These are phyloP conservation scores for Diaporthe citrichinensis DNA, from an alignment of 2,329 filamentous ascomycete species.

Conservation along the genomic window DNA sequence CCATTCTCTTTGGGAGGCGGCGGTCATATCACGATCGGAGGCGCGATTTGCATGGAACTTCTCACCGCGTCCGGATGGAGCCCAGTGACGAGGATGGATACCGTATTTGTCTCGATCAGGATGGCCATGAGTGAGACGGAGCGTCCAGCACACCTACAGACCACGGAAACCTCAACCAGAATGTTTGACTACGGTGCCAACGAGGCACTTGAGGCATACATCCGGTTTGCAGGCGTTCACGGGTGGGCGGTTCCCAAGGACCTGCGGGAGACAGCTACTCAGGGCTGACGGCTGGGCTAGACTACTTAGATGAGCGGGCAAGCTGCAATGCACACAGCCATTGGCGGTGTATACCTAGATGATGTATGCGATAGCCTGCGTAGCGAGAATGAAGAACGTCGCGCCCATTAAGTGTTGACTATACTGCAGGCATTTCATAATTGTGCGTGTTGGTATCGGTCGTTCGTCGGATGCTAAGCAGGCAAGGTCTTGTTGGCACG, in stretches of 20 bases:
- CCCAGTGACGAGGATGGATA: conserved; percentile 80
- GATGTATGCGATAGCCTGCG: background rate
- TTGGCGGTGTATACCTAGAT: background rate
- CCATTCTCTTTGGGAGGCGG: conserved; percentile 79
- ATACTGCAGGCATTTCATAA: background rate
- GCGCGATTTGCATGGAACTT: conserved; percentile 87
- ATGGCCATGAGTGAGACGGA: conserved; percentile 80
- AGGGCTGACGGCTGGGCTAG: background rate
- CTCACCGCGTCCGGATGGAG: conserved; percentile 89
- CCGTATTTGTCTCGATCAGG: conserved; percentile 84
- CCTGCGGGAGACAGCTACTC: conserved; percentile 62
- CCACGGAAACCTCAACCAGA: background rate
- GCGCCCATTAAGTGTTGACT: background rate
- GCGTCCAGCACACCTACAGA: conserved; percentile 79
- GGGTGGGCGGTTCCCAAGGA: conserved; percentile 81
- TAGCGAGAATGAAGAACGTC: background rate
- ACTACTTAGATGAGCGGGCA: background rate
- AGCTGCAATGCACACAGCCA: background rate
- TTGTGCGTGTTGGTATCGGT: background rate
- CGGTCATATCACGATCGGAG: conserved; percentile 77
- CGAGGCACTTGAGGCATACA: conserved; percentile 82
- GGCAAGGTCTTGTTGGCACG: background rate
- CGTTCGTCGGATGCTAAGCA: background rate
- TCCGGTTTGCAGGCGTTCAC: conserved; percentile 76
- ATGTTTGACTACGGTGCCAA: conserved; percentile 72